Evolutionary conservation across 2,329 filamentous ascomycete genomes (phyloP).

Genomic region (Cyclaneusma minus): DNA sequence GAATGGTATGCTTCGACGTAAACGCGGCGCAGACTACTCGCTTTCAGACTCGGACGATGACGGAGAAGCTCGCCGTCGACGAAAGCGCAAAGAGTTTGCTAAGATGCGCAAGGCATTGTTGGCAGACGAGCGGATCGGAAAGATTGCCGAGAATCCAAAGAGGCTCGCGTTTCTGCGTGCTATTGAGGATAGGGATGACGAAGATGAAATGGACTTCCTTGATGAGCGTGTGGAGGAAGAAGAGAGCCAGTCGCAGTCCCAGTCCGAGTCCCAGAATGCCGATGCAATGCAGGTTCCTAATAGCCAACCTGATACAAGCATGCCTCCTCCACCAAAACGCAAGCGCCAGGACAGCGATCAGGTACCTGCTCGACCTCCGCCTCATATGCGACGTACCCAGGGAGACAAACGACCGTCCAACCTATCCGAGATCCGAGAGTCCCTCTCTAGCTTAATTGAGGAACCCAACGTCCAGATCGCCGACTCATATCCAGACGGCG

Average conservation of each 20-base stretch:
- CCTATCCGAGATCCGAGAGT: constrained; percentile 68
- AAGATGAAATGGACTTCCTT: constrained; percentile 65
- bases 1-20: constrained; percentile 71
- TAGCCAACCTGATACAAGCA: constrained; percentile 28
- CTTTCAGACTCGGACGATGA: constrained; percentile 87
- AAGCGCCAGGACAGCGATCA: constrained; percentile 23
- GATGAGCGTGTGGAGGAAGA: constrained; percentile 32
- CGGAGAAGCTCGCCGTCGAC: constrained; percentile 57
- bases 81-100: constrained; percentile 77
- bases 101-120: constrained; percentile 84
- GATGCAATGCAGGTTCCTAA: constrained; percentile 23
- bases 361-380: constrained; percentile 34
- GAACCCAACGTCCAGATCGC: constrained; percentile 35
- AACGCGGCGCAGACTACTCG: constrained; percentile 66
- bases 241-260: constrained; percentile 21
- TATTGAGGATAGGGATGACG: constrained; percentile 66
- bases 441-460: constrained; percentile 71
- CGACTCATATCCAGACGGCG: constrained; percentile 30
- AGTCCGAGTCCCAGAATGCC: constrained; percentile 14
- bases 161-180: constrained; percentile 81
- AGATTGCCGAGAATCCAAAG: constrained; percentile 78
- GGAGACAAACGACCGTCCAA: constrained; percentile 53
- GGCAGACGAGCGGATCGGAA: constrained; percentile 76
- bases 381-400: constrained; percentile 46
- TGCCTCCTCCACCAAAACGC: constrained; percentile 20